Conservation (phyloP, 2,329 filamentous ascomycete species). For the Stemphylium beticola region DNA sequence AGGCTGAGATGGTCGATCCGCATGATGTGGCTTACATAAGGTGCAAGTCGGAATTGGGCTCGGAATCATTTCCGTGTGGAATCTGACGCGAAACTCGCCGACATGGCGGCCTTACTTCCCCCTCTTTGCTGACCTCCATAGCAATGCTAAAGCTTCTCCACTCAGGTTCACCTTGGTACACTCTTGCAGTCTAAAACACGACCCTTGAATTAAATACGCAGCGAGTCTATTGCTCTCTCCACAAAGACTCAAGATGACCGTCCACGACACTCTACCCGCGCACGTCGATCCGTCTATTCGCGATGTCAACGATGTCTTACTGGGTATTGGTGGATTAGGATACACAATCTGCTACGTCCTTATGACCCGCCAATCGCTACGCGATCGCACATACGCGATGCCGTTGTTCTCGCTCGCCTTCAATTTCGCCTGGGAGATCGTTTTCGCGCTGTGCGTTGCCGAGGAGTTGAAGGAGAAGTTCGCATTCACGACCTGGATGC, state of each 20-base stretch:
- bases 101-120: too few relatives aligned
- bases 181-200: too few relatives aligned
- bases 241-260: neutral
- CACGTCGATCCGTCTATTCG: slow-evolving; percentile 23
- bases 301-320: slow-evolving; percentile 16
- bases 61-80: neutral
- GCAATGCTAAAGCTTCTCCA: too few relatives aligned
- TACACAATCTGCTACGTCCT: slow-evolving; percentile 52
- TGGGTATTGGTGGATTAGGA: slow-evolving; percentile 21
- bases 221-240: too few relatives aligned
- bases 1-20: neutral
- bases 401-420: slow-evolving; percentile 57
- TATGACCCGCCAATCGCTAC: slow-evolving; percentile 55
- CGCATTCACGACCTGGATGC: slow-evolving; percentile 58
- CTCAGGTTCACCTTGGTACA: too few relatives aligned
- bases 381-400: slow-evolving; percentile 58
- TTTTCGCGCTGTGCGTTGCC: slow-evolving; percentile 57
- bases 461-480: slow-evolving; percentile 53
- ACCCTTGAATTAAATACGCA: too few relatives aligned
- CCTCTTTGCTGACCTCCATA: too few relatives aligned
- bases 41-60: neutral
- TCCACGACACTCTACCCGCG: slow-evolving; percentile 17
- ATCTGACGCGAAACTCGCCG: too few relatives aligned
- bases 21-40: neutral
- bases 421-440: slow-evolving; percentile 61